Evolutionary conservation across 345 rosid species (phyloP), one percentile per base, ranked within the genome.

Genomic region (Brassica incana): DNA sequence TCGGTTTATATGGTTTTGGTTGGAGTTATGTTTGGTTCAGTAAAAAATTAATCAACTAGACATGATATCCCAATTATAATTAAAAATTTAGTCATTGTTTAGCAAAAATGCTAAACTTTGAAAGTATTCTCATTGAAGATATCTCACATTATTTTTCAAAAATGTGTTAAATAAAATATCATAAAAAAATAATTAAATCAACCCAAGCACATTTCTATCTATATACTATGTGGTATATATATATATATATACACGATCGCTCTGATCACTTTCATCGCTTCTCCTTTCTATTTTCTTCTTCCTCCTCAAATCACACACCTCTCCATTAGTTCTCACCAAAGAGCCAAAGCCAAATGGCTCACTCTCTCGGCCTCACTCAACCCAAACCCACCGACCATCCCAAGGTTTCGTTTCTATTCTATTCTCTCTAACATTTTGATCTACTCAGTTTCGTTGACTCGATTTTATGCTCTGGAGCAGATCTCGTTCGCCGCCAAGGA

Each of bases 401-500:
- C 58, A 88, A 85, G 97, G 99, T 95, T 45, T 2, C 43, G 11
- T 36, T 36, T 36, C 6, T n/a, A 52, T 36, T 36, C 6, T n/a
- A 52, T 45, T 45, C n/a, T 10, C 52, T 45, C 14, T 45, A 11
- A 36, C 43, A 36, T 36, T 36, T 36, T 7, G 8, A 33, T 33
- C 16, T 5, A 45, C 11, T 5, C 11, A 45, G n/a, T 18, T 52
- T 65, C 50, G 61, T 36, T 59, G 52, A 43, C 5, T 63, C 18
- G 18, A 27, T 15, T 1, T 32, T 45, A 6, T 7, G 0, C 38
- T 48, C 12, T 61, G 70, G 32, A 54, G 61, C 50, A 94, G 97
- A 88, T 94, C 82, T 82, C 90, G 36, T 93, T 95, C 76, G 33
- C 91, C 18, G 95, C 97, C 0, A 91, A 89, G 81, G 97, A 93